Conservation (phyloP, 495 filamentous ascomycete genomes). For the Clohesyomyces aquaticus region DNA sequence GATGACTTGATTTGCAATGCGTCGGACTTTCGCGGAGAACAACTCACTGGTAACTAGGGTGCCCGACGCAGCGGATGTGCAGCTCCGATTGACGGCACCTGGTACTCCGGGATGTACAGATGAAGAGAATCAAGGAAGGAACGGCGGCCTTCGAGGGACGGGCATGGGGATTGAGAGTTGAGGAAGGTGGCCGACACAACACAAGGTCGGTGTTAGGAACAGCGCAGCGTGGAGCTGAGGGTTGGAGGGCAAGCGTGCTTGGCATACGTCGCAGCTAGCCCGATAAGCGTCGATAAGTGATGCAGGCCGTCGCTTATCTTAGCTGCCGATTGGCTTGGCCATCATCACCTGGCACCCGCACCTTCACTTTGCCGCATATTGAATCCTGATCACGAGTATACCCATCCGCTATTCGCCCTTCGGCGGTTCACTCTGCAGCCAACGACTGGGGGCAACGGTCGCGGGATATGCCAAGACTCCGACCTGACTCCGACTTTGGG, state of each 20-base stretch:
- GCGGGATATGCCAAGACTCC: no score
- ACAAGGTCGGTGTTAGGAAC: background rate
- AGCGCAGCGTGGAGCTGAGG: background rate
- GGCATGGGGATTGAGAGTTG: background rate
- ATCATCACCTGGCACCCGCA: background rate
- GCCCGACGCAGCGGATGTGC: slow-evolving; percentile 6
- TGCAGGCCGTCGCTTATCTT: background rate
- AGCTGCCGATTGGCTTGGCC: background rate
- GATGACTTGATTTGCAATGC: slow-evolving; percentile 22
- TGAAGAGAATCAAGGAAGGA: background rate
- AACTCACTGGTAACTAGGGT: slow-evolving; percentile 20
- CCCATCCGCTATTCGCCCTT: no score
- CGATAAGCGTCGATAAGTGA: slow-evolving; percentile 2
- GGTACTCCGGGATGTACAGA: background rate
- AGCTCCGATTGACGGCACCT: background rate
- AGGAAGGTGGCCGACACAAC: background rate
- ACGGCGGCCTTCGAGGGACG: background rate
- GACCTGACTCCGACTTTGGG: no score
- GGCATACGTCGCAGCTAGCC: slow-evolving; percentile 12
- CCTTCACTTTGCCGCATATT: no score
- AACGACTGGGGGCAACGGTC: no score
- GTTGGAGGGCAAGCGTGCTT: no score
- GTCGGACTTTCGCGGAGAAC: slow-evolving; percentile 27
- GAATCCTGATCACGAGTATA: no score
- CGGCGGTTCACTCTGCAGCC: no score